Base-by-base conservation (phyloP, 495 filamentous ascomycete genomes). In the Penicillium antarcticum region DNA sequence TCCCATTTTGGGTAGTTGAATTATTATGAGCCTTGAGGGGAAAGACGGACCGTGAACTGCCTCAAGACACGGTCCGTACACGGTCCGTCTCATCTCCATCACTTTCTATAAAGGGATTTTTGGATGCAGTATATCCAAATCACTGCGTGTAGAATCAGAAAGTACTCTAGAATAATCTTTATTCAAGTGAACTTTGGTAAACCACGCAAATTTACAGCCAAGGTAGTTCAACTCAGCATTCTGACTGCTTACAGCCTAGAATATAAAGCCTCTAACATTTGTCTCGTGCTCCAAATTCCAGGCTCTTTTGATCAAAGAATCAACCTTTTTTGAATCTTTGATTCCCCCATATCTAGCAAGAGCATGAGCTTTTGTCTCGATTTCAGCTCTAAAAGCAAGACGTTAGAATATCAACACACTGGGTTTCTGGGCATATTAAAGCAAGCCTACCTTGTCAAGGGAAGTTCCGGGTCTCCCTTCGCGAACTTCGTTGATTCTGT, bases 401-500 rank as follows among this genome's bases (percentile, higher is more conserved):
- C n/a, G 13, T 49, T 32, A 29, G 26, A 29, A 29, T 2, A 29
- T 5, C 5, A 29, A 9, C 5, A 14, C 4, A 26, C 7, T 33
- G 33, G 13, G 10, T 5, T 6, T n/a, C n/a, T 18, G 6, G 39
- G 8, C 9, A 29, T 7, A 9, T 23, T 34, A n/a, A 33, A 21
- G 7, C 7, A 1, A 51, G 1, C 45, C 24, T 59, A 71, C 68
- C 64, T 63, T 14, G 66, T 63, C 40, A 71, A 58, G 0, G 68
- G 55, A 29, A 63, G 26, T 39, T 65, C 61, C 0, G 68, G 68
- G 37, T 71, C 68, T 40, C 68, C 68, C 48, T 71, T 71, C 12
- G 61, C 59, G 56, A 61, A 65, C 12, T 55, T 51, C 3, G 62
- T 60, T 6, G 60, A 62, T 42, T 70, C 58, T 1, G 48, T 55